phyloP scores from a whole-genome alignment of 441 rosid species.

The Syzygium syzygioides region DNA sequence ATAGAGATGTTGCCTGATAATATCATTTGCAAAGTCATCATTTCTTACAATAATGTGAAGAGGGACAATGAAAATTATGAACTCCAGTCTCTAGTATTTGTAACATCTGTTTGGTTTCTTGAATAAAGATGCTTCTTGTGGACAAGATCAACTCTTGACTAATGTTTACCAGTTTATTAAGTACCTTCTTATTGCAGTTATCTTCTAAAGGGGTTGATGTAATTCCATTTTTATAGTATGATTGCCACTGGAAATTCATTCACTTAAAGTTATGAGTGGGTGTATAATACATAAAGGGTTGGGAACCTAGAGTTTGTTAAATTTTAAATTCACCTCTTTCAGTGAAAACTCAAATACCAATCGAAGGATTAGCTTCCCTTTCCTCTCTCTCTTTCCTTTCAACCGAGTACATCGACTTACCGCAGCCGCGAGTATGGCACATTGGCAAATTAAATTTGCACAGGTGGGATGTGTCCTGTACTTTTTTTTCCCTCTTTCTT shows the following conservation, averaged over 20 bases:
- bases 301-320: background rate
- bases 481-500: too few species aligned
- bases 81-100: background rate
- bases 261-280: background rate
- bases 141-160: background rate
- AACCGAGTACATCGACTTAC: too few species aligned
- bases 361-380: background rate
- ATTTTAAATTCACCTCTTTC: background rate
- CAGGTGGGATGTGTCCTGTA: too few species aligned
- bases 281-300: background rate
- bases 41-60: background rate
- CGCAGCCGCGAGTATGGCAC: too few species aligned
- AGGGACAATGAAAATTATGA: background rate
- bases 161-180: background rate
- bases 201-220: background rate
- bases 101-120: background rate
- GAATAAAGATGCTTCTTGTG: background rate
- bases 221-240: background rate
- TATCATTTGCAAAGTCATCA: background rate
- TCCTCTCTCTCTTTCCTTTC: background rate
- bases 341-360: background rate
- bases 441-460: too few species aligned
- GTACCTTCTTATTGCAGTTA: background rate
- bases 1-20: background rate
- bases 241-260: background rate